Evolutionary conservation across 345 rosid genomes (phyloP), one percentile per base, ranked within the genome.

Genomic region (Balakata baccata): DNA sequence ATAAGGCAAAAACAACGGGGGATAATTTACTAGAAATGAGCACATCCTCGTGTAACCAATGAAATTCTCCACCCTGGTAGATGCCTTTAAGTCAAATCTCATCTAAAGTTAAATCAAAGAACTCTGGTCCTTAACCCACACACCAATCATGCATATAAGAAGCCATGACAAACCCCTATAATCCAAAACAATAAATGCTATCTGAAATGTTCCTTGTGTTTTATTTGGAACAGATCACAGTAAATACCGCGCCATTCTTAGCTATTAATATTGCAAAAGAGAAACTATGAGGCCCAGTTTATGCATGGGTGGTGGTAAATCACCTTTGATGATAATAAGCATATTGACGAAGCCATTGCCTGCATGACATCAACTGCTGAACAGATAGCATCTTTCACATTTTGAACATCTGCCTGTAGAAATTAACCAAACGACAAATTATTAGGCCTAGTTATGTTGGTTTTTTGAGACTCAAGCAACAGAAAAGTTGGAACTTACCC

Each of bases 351-450:
- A 47, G 88, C 88, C 94, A 95, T 89, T 61, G 94, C 89, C 73
- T 91, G 97, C 94, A 95, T 86, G 64, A 95, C 91, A 83, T 89
- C 93, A 77, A 88, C 88, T 5, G 94, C 99, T 47, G 97, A 95
- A 80, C 84, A 85, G 79, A 92, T 81, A 47, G 96, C 98, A 77
- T 87, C 88, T 77, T 89, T 89, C 65, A 92, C 79, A 53, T 83
- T 89, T 50, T 85, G 92, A 76, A 85, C 68, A 78, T 95, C 94
- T 54, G 87, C 94, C 99, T 95, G 89, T 52, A 85, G 60, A 69
- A 50, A 64, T 41, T 14, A 74, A 58, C 68, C 39, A 20, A 74
- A 23, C 12, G 43, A 64, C 58, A 69, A 39, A 49, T 20, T 59
- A 51, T 79, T 22, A 71, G 34, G 45, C 68, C 71, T 8, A 51